These are phyloP conservation scores for Talaromyces nanjingensis DNA, from an alignment of 495 filamentous ascomycete genomes.

Conservation along the genomic window DNA sequence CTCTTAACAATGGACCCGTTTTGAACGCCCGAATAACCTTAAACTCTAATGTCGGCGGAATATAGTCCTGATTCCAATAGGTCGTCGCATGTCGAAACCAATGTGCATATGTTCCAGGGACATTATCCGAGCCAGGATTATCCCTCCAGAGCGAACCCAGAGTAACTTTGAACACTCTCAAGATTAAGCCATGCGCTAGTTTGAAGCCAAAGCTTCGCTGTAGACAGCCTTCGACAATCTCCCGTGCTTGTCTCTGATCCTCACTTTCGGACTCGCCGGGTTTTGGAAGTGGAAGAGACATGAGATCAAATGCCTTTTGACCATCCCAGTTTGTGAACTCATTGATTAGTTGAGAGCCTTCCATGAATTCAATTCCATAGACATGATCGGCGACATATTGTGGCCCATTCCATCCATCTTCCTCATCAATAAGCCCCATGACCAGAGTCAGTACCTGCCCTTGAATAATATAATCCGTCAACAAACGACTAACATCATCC, in stretches of 20 bases:
- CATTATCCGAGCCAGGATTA: conserved; percentile 17
- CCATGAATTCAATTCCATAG: conserved; percentile 44
- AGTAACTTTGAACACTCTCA: conserved; percentile 26
- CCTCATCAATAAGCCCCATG: conserved; percentile 43
- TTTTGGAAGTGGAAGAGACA: conserved; percentile 41
- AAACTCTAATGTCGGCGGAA: conserved; percentile 5
- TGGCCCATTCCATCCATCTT: conserved; percentile 47
- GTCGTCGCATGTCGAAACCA: conserved; percentile 18
- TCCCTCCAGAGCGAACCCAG: conserved; percentile 20
- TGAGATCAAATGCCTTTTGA: conserved; percentile 36
- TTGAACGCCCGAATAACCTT: background rate
- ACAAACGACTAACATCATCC: conserved; percentile 27
- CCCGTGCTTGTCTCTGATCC: conserved; percentile 41
- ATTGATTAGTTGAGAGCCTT: conserved; percentile 44
- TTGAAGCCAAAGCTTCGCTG: conserved; percentile 44
- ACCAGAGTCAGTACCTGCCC: conserved; percentile 42
- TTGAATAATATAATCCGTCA: conserved; percentile 49
- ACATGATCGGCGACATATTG: conserved; percentile 37
- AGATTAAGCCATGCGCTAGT: conserved; percentile 45
- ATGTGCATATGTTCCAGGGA: conserved; percentile 19
- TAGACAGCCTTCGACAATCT: conserved; percentile 44
- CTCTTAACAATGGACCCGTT: conserved; percentile 1
- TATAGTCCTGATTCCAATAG: conserved; percentile 15
- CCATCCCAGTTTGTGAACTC: conserved; percentile 44
- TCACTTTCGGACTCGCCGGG: conserved; percentile 34